These are phyloP conservation scores for Globisporangium apiculatum DNA, from an alignment of 352 stramenopile genomes.

Conservation along the genomic window DNA sequence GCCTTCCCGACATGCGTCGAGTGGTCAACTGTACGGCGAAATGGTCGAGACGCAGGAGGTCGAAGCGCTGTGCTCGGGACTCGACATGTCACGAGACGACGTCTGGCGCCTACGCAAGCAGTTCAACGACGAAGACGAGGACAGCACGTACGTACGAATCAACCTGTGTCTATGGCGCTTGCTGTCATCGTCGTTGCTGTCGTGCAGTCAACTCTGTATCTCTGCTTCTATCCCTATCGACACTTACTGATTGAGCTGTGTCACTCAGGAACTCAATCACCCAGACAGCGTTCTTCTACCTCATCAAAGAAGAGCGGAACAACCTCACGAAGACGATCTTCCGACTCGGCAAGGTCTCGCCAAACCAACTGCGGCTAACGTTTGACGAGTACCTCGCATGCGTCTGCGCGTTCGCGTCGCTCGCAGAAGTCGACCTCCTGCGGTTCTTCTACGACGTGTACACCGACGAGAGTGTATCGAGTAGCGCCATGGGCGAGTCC, in stretches of 20 bases:
- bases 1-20: constrained; percentile 4
- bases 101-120: constrained; percentile 23
- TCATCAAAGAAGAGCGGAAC: constrained; percentile 44
- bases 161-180: neutral
- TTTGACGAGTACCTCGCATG: constrained; percentile 51
- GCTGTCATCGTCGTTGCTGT: too few relatives aligned
- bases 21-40: constrained; percentile 10
- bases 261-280: constrained; percentile 26
- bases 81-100: constrained; percentile 27
- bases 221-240: too few relatives aligned
- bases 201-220: too few relatives aligned
- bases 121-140: constrained; percentile 33
- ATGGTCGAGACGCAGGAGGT: constrained; percentile 21
- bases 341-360: constrained; percentile 20
- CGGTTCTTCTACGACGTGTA: constrained; percentile 58
- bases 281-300: constrained; percentile 39
- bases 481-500: constrained; percentile 19
- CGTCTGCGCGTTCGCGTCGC: constrained; percentile 41
- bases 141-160: constrained; percentile 21
- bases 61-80: constrained; percentile 22
- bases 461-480: constrained; percentile 16
- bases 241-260: neutral
- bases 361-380: constrained; percentile 20
- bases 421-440: constrained; percentile 37
- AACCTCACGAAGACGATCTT: constrained; percentile 37